Percentiles rank a stretch among this genome's conserved stretches.
Conservation (phyloP, 208 protist species). For the Blechomonas ayalai region DNA sequence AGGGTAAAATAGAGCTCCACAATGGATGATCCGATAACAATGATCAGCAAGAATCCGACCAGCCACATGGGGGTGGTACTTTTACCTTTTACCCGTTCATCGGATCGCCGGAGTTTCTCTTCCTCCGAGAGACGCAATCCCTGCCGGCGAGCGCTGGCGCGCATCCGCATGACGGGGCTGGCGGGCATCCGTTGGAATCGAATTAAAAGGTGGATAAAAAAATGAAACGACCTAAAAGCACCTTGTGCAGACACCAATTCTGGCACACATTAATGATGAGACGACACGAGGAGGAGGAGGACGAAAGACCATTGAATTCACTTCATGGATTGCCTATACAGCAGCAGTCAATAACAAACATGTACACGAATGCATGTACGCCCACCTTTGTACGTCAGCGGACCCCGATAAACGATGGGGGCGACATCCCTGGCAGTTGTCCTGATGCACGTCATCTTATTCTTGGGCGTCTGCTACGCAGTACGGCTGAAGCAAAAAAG, state of each 20-base stretch:
- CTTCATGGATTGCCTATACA: no score
- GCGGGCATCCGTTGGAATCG: slow-evolving; percentile 26
- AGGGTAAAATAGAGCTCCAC: slow-evolving; percentile 75
- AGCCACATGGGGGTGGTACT: slow-evolving; percentile 38
- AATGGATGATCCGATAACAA: slow-evolving; percentile 59
- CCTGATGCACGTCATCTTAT: no score
- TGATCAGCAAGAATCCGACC: slow-evolving; percentile 43
- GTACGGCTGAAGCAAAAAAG: no score
- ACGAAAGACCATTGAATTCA: no score
- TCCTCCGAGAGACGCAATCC: slow-evolving; percentile 44
- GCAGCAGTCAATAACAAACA: no score
- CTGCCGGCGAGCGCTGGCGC: slow-evolving; percentile 34
- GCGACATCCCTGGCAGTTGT: no score
- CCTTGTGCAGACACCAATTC: slow-evolving; percentile 3
- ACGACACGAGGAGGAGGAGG: slow-evolving; percentile 2
- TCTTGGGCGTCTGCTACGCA: no score
- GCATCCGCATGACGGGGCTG: slow-evolving; percentile 43
- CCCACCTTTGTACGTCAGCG: no score
- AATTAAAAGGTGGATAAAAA: not conserved
- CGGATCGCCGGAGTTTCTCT: slow-evolving; percentile 36
- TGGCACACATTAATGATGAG: slow-evolving; percentile 3
- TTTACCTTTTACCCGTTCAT: slow-evolving; percentile 40
- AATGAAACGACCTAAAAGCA: slow-evolving; percentile 2
- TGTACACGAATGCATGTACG: no score
- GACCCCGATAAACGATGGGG: no score